Conservation (phyloP, 2,329 filamentous ascomycete genomes). For the Chaetomium olivaceum region DNA sequence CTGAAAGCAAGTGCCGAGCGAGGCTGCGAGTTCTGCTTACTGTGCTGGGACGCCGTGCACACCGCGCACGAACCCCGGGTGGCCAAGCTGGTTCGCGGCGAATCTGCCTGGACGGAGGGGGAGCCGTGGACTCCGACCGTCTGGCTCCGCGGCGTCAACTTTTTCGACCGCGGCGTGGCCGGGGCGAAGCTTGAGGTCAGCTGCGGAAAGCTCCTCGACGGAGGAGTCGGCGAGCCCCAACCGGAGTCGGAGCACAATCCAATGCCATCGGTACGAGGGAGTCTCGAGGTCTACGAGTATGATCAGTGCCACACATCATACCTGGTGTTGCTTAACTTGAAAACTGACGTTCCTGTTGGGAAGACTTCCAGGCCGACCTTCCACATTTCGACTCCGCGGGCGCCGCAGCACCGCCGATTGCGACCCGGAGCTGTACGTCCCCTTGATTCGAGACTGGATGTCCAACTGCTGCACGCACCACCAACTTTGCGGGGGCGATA, state of each 20-base stretch:
- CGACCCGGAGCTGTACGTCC: background rate
- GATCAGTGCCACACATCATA: conserved; percentile 1
- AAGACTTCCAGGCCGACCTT: background rate
- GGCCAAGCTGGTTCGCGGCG: background rate
- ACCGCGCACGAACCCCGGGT: background rate
- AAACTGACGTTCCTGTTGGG: background rate
- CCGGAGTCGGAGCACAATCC: background rate
- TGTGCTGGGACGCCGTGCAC: conserved; percentile 1
- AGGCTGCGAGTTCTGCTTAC: background rate
- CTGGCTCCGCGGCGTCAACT: conserved; percentile 2
- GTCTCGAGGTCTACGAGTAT: background rate
- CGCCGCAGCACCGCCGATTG: conserved; percentile 1
- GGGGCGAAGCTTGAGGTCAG: background rate
- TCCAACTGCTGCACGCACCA: background rate
- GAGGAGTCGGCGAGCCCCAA: background rate
- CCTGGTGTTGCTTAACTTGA: background rate
- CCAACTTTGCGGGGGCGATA: background rate
- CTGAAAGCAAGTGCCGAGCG: background rate
- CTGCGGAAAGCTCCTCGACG: background rate
- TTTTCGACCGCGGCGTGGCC: background rate
- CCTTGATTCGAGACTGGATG: conserved; percentile 1
- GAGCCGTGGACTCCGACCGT: conserved; percentile 2
- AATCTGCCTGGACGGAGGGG: background rate
- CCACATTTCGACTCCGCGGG: background rate
- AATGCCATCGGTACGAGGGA: background rate